Conservation (phyloP, 495 filamentous ascomycete species). For the Penicillium malachiteum region DNA sequence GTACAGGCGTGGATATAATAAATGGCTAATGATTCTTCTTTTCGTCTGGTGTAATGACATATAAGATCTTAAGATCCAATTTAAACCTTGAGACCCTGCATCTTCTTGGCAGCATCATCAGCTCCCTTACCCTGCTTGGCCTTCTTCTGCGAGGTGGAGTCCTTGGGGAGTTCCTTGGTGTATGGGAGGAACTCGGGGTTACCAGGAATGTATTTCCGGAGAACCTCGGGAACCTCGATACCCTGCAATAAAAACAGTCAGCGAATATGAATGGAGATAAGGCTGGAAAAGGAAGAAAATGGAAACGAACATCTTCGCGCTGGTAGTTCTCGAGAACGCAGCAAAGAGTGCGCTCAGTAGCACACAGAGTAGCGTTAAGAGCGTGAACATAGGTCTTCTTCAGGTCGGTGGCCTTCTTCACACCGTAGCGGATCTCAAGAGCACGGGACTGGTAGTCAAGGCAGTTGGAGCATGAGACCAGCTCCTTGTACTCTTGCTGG, state of each 20-base stretch:
- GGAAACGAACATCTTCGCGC: slow-evolving; percentile 66
- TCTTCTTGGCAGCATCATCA: slow-evolving; percentile 40
- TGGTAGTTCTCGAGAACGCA: slow-evolving; percentile 97
- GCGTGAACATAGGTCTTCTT: slow-evolving; percentile 95
- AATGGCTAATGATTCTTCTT: too few relatives aligned
- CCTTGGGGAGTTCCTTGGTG: slow-evolving; percentile 77
- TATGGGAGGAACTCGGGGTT: slow-evolving; percentile 84
- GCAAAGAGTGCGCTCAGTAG: slow-evolving; percentile 91
- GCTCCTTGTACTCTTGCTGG: slow-evolving; percentile 94
- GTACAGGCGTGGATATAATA: too few relatives aligned
- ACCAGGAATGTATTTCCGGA: slow-evolving; percentile 91
- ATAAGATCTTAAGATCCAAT: background rate
- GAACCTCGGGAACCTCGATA: slow-evolving; percentile 77
- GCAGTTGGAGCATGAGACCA: slow-evolving; percentile 95
- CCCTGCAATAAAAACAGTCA: slow-evolving; percentile 50
- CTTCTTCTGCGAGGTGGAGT: slow-evolving; percentile 63
- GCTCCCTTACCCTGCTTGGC: slow-evolving; percentile 36
- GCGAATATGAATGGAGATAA: background rate
- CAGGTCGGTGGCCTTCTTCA: slow-evolving; percentile 72
- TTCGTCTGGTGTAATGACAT: too few relatives aligned
- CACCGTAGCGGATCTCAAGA: slow-evolving; percentile 80
- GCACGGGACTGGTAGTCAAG: slow-evolving; percentile 91
- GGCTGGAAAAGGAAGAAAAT: background rate
- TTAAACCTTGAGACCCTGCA: slow-evolving; percentile 41
- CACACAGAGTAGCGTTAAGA: slow-evolving; percentile 87